A percentile compares a stretch with the other conserved stretches of the same genome.
Evolutionary conservation across 2,329 filamentous ascomycete genomes (phyloP).

Genomic region (Drechslerella coelobrocha): DNA sequence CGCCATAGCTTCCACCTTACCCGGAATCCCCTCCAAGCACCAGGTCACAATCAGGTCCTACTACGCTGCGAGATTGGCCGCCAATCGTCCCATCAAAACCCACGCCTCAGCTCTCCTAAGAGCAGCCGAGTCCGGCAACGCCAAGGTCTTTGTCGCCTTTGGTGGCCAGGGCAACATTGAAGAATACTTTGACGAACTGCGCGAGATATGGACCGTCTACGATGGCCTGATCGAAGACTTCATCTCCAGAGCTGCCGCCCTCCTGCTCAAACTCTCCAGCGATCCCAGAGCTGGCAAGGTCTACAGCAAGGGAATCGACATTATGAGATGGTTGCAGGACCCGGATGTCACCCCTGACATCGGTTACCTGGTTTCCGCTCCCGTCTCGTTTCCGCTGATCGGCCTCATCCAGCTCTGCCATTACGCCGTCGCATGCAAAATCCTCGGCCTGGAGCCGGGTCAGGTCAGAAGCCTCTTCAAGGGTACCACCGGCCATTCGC

Average conservation of each 20-base stretch:
- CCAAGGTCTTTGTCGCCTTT: slow-evolving; percentile 90
- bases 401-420: slow-evolving; percentile 95
- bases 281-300: slow-evolving; percentile 90
- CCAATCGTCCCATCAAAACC: slow-evolving; percentile 83
- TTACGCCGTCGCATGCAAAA: slow-evolving; percentile 92
- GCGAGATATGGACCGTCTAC: slow-evolving; percentile 89
- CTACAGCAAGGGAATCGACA: slow-evolving; percentile 94
- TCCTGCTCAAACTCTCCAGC: slow-evolving; percentile 82
- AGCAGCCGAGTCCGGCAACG: slow-evolving; percentile 81
- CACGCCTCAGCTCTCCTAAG: slow-evolving; percentile 93
- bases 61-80: slow-evolving; percentile 83
- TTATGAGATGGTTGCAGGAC: slow-evolving; percentile 90
- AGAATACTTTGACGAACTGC: slow-evolving; percentile 97
- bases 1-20: slow-evolving; percentile 80
- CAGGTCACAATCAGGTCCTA: slow-evolving; percentile 87
- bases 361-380: slow-evolving; percentile 92
- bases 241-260: slow-evolving; percentile 78
- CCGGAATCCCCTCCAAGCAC: slow-evolving; percentile 93
- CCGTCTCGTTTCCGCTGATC: slow-evolving; percentile 94
- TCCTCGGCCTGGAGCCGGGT: slow-evolving; percentile 86
- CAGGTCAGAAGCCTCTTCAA: slow-evolving; percentile 82
- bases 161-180: slow-evolving; percentile 98
- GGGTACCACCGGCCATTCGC: slow-evolving; percentile 93
- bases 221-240: slow-evolving; percentile 87
- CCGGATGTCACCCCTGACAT: slow-evolving; percentile 88